Conservation (phyloP, 2,329 filamentous ascomycete species). For the Diaporthe helianthi region DNA sequence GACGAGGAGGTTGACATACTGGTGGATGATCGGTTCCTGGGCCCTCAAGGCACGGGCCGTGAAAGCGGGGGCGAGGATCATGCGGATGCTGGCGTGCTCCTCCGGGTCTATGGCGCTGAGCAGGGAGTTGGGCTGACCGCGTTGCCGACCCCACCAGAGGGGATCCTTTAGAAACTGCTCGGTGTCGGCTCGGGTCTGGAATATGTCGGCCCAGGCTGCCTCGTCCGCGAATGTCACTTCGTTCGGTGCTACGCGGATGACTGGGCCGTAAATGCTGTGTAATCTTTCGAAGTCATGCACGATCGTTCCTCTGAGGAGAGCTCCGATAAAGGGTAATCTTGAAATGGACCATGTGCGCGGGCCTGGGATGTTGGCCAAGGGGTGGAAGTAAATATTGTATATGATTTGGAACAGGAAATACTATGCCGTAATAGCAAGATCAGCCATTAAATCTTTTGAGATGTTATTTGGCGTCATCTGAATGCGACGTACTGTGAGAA, state of each 20-base stretch:
- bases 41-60: slow-evolving; percentile 38
- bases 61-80: slow-evolving; percentile 39
- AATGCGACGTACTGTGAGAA: background rate
- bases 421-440: background rate
- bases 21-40: slow-evolving; percentile 41
- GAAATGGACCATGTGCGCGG: slow-evolving; percentile 34
- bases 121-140: slow-evolving; percentile 37
- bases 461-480: background rate
- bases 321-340: slow-evolving; percentile 33
- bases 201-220: slow-evolving; percentile 17
- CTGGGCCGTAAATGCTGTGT: slow-evolving; percentile 33
- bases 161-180: slow-evolving; percentile 41
- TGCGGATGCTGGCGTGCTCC: slow-evolving; percentile 38
- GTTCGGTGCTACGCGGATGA: slow-evolving; percentile 36
- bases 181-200: background rate
- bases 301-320: slow-evolving; percentile 35
- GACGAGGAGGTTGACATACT: slow-evolving; percentile 41
- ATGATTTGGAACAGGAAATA: slow-evolving; percentile 30
- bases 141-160: slow-evolving; percentile 41
- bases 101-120: slow-evolving; percentile 41
- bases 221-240: slow-evolving; percentile 31
- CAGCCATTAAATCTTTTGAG: background rate
- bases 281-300: slow-evolving; percentile 35
- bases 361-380: slow-evolving; percentile 34
- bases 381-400: slow-evolving; percentile 36